These are phyloP conservation scores for Maudiozyma humilis DNA, from an alignment of 1,139 yeast genomes.

Conservation along the genomic window DNA sequence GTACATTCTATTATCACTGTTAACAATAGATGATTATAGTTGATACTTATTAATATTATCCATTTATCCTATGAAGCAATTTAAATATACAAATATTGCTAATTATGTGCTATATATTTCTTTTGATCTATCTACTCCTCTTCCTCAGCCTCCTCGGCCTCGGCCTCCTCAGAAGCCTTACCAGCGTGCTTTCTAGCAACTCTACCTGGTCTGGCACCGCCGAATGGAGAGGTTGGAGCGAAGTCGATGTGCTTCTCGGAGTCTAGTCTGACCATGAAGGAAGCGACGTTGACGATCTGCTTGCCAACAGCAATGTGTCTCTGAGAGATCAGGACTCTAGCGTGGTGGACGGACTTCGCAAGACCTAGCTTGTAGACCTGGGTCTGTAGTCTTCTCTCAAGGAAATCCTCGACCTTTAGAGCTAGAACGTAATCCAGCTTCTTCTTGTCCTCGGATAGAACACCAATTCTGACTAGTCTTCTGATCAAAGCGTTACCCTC, in stretches of 20 bases:
- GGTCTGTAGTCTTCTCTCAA: constrained; percentile 99
- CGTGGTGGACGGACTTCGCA: constrained; percentile 99
- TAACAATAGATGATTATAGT: too few species aligned
- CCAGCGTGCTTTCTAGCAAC: constrained; percentile 95
- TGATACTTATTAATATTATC: constrained; percentile 2
- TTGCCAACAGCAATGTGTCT: constrained; percentile 99
- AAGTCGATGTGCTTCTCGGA: constrained; percentile 99
- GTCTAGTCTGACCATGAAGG: constrained; percentile 99
- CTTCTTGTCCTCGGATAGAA: constrained; percentile 98
- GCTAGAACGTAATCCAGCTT: constrained; percentile 99
- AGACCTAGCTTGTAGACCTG: constrained; percentile 99
- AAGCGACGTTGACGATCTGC: constrained; percentile 97
- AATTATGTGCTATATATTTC: not conserved
- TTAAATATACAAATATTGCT: not conserved
- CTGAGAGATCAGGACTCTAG: constrained; percentile 97
- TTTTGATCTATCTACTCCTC: constrained; percentile 38
- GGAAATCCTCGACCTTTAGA: constrained; percentile 95
- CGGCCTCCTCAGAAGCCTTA: constrained; percentile 37
- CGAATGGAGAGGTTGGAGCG: constrained; percentile 98
- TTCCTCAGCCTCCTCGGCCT: constrained; percentile 36
- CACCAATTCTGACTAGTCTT: constrained; percentile 61
- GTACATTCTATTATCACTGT: too few species aligned
- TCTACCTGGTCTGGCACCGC: constrained; percentile 99
- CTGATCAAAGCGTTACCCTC: constrained; percentile 96
- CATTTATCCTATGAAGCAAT: constrained; percentile 2